These are phyloP conservation scores for Sugiyamaella americana DNA, from an alignment of 805 yeast genomes.

Conservation along the genomic window DNA sequence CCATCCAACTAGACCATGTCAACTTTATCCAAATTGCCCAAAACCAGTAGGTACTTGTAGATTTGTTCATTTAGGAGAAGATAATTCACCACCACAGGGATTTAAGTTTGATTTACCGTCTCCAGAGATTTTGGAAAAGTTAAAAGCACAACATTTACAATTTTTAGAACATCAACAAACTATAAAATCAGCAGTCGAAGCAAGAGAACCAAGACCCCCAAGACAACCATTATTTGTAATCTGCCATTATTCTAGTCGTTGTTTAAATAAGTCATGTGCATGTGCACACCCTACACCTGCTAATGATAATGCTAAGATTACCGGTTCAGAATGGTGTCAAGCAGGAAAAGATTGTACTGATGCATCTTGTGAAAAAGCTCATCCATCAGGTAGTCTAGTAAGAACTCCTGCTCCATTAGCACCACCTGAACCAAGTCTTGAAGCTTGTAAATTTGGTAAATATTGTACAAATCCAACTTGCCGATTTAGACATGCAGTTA, in stretches of 20 bases:
- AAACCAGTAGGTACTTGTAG: constrained; percentile 78
- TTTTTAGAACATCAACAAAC: background rate
- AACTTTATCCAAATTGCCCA: constrained; percentile 69
- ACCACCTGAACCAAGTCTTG: constrained; percentile 48
- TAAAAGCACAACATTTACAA: background rate
- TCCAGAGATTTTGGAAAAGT: background rate
- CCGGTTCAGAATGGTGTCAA: constrained; percentile 62
- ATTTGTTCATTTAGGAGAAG: constrained; percentile 80
- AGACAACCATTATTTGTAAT: constrained; percentile 28
- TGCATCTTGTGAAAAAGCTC: constrained; percentile 62
- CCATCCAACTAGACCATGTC: constrained; percentile 76
- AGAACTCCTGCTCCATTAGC: constrained; percentile 26
- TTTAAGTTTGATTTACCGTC: background rate
- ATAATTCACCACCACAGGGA: constrained; percentile 26
- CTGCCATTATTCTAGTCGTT: constrained; percentile 71
- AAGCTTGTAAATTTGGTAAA: constrained; percentile 75
- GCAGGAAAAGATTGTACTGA: constrained; percentile 61
- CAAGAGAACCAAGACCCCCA: constrained; percentile 47
- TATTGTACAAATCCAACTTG: constrained; percentile 74
- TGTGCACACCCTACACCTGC: constrained; percentile 92
- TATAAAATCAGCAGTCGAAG: background rate
- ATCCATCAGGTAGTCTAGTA: constrained; percentile 65
- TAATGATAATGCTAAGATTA: constrained; percentile 64
- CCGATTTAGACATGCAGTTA: constrained; percentile 77
- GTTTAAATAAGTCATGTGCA: constrained; percentile 75